Evolutionary conservation across 1,139 yeast species (phyloP), one percentile per base, ranked within the genome.

Genomic region (Magnusiomyces sp.): DNA sequence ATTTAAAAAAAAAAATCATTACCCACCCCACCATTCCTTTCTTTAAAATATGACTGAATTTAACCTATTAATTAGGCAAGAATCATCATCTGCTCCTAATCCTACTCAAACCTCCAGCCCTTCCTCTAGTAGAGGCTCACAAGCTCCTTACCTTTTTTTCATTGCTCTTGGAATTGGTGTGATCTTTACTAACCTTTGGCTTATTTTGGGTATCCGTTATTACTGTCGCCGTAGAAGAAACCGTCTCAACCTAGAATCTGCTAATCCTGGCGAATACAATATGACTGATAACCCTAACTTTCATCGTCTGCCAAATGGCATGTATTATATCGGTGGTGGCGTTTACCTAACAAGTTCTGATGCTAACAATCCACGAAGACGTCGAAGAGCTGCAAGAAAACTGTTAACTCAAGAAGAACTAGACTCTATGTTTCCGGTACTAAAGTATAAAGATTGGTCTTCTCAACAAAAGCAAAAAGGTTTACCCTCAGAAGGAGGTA

Each of bases 351-450:
- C 10, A 14, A 19, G 14, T 4, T 10, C 39, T 17, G n/a, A n/a
- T n/a, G 31, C 29, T 11, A 19, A 13, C 16, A n/a, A n/a, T n/a
- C n/a, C n/a, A n/a, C 39, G 9, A n/a, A 29, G 13, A 32, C 33
- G 40, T 10, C 6, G 33, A 27, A 14, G 16, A 19, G 52, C 55
- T 7, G 59, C 56, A 27, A 56, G 59, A 45, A 56, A 55, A 41
- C 54, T 68, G 20, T 69, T 83, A 51, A 72, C 86, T 0, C 72
- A 72, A 40, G 76, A 71, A 11, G 85, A 84, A 59, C 80, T 85
- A 23, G 81, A 84, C 49, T 71, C 72, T 41, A 67, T 81, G 48
- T 85, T 85, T 62, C 95, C 95, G 0, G 67, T 71, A 34, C 75
- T 77, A 58, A 74, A 82, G 13, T 85, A 84, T 62, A 66, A 71